These are phyloP conservation scores for Raffaelea arxii DNA, from an alignment of 2,329 filamentous ascomycete species.

Conservation along the genomic window DNA sequence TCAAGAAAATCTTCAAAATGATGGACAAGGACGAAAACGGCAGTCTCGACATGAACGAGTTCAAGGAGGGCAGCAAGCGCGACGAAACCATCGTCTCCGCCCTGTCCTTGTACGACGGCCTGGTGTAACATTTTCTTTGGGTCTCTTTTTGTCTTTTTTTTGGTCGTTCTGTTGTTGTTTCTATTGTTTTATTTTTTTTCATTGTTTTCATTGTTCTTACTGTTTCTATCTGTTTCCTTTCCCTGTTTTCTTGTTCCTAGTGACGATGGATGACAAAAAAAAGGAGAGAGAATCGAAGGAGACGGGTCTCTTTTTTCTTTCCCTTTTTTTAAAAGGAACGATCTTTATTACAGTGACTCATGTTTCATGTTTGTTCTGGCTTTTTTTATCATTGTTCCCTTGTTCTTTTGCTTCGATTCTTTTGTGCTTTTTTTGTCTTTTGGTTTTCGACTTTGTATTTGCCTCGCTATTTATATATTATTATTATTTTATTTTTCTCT, in stretches of 20 bases:
- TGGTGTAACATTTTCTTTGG: constrained; percentile 49
- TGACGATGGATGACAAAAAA: too few relatives aligned
- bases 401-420: background rate
- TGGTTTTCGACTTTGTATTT: background rate
- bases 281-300: too few relatives aligned
- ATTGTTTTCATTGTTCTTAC: background rate
- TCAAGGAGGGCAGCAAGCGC: constrained; percentile 97
- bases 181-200: background rate
- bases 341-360: background rate
- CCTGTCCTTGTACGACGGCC: constrained; percentile 87
- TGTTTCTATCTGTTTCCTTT: background rate
- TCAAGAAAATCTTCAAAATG: constrained; percentile 97
- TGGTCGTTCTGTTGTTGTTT: background rate
- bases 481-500: background rate
- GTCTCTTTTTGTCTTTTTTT: background rate
- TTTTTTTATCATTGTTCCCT: background rate
- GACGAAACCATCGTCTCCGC: constrained; percentile 98
- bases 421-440: background rate
- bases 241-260: background rate
- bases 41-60: constrained; percentile 91
- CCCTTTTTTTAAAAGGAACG: constrained; percentile 2
- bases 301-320: too few relatives aligned
- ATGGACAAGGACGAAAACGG: constrained; percentile 99
- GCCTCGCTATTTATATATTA: background rate
- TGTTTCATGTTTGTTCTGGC: constrained; percentile 3